Evolutionary conservation across 805 yeast genomes (phyloP).

Genomic region (Wickerhamomyces queroliae): DNA sequence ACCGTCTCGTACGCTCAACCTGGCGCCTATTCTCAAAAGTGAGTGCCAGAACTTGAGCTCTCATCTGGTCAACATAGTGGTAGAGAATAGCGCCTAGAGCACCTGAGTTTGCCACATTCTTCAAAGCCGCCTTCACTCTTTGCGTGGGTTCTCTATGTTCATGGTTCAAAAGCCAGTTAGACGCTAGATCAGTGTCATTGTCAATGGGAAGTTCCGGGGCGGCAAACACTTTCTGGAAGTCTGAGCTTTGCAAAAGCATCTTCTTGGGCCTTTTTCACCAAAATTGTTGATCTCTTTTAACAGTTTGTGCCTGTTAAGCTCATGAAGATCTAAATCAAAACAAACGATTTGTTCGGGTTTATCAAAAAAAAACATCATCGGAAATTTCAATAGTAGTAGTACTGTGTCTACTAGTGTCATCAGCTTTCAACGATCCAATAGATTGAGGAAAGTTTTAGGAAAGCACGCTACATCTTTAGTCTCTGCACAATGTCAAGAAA

Average conservation of each 20-base stretch:
- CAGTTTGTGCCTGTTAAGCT: no score
- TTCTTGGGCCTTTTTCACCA: not conserved
- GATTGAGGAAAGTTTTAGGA: no score
- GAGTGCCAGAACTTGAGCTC: conserved; percentile 5
- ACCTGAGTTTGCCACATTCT: conserved; percentile 3
- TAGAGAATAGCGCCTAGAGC: conserved; percentile 4
- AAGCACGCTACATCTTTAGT: no score
- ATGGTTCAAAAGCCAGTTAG: conserved; percentile 20
- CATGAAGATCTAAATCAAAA: no score
- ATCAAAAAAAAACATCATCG: no score
- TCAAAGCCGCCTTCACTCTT: conserved; percentile 17
- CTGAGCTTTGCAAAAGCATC: not conserved
- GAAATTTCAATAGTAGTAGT: no score
- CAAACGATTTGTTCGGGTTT: not conserved
- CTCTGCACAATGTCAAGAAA: conserved; percentile 3
- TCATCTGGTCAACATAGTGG: conserved; percentile 14
- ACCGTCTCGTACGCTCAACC: conserved; percentile 12
- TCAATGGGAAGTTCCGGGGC: conserved; percentile 14
- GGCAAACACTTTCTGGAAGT: conserved; percentile 10
- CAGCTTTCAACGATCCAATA: not conserved
- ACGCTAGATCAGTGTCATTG: conserved; percentile 15
- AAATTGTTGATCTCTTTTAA: no score
- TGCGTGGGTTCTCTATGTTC: conserved; percentile 18
- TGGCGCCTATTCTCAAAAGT: conserved; percentile 2
- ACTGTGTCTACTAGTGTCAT: no score